Evolutionary conservation across 345 rosid genomes (phyloP), one percentile per base, ranked within the genome.

Genomic region (Brassica nigra): DNA sequence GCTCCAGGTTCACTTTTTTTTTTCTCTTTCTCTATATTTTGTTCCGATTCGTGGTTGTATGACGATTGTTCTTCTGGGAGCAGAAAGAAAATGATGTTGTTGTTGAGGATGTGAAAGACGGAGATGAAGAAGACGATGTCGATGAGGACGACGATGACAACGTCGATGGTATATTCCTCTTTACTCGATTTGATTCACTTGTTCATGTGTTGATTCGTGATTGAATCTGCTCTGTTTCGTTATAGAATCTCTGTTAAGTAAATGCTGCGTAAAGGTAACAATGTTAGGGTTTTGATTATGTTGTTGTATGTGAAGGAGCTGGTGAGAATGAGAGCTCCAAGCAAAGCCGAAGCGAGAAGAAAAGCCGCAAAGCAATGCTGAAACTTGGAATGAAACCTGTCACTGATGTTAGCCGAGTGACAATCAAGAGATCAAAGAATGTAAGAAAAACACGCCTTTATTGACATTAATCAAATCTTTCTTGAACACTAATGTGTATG

Each of bases 341-440:
- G 87, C 97, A 92, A 77, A 90, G 95, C 76, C 84, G 94, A 82
- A 90, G 95, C 78, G 97, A 92, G 86, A 92, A 92, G 90, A 92
- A 89, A 83, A 89, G 91, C 73, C 87, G 96, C n/a, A 92, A 92
- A 82, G 96, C 97, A 3, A 87, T 90, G 94, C 71, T 89, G 84
- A 90, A 92, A 86, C 86, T 92, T 2, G 97, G 96, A 8, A 92
- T 90, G 97, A 90, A 90, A 78, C 91, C 94, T 23, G 85, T 92
- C 39, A 78, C 90, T 9, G 95, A 91, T 80, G 94, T 92, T 74
- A 88, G 91, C 89, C 81, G 96, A 85, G 94, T 92, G 54, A 90
- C 97, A 31, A 90, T 92, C 75, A 90, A 89, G 84, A 89, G 97
- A 86, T 86, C 96, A 7, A 92, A 92, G 81, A 92, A 92, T n/a